Conservation (phyloP, 306 rosid species). For the Luffa aegyptiaca region DNA sequence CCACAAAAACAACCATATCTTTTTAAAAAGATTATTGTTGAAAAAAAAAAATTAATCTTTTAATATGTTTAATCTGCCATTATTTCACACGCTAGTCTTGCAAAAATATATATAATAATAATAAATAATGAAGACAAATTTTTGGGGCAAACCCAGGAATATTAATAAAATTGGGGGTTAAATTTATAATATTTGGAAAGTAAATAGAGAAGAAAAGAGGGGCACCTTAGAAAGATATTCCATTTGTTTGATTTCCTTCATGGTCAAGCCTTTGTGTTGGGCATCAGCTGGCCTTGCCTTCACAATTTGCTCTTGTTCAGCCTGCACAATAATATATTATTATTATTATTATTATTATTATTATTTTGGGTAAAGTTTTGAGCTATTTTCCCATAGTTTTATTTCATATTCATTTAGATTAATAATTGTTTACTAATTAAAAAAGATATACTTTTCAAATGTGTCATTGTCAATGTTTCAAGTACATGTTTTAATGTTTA, state of each 20-base stretch:
- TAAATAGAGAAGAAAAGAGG: not conserved
- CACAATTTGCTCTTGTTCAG: constrained; percentile 21
- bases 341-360: not conserved
- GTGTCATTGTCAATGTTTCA: not conserved
- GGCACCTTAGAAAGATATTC: constrained; percentile 21
- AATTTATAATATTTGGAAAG: not conserved
- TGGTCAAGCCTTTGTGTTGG: constrained; percentile 14
- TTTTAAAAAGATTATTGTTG: not conserved
- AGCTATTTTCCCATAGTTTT: not conserved
- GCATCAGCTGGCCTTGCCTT: constrained; percentile 11
- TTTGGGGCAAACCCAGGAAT: not conserved
- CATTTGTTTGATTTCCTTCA: constrained; percentile 25
- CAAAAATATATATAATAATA: no score
- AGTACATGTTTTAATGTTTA: not conserved
- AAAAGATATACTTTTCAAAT: not conserved
- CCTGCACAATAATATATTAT: not conserved
- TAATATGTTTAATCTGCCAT: no score
- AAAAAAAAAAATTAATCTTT: no score
- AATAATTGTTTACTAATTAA: not conserved
- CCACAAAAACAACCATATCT: not conserved
- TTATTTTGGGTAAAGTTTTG: not conserved
- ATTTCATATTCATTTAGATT: not conserved
- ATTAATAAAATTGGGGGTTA: not conserved
- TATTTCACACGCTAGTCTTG: no score
- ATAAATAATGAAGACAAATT: not conserved